Conservation (phyloP, 2,329 filamentous ascomycete genomes). For the Ophiocordyceps sinensis region DNA sequence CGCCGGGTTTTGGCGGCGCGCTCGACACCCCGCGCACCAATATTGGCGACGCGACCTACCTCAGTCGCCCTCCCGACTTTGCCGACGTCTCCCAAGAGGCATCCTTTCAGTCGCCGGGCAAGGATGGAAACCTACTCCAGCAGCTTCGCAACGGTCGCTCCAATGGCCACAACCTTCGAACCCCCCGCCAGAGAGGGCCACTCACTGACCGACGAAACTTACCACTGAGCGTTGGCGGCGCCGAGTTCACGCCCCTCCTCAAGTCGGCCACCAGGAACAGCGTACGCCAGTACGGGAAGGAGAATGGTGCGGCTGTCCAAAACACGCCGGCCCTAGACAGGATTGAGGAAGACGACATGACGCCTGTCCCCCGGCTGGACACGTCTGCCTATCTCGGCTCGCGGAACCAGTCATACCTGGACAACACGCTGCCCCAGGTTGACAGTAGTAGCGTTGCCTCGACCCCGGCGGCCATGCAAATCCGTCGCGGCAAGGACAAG, state of each 20-base stretch:
- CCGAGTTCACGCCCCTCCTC: slow-evolving; percentile 88
- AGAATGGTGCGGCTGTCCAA: slow-evolving; percentile 40
- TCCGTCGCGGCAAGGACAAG: slow-evolving; percentile 46
- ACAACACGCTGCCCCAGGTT: slow-evolving; percentile 60
- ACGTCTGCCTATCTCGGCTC: slow-evolving; percentile 56
- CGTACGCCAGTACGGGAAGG: slow-evolving; percentile 50
- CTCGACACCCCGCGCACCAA: slow-evolving; percentile 82
- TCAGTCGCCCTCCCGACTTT: slow-evolving; percentile 55
- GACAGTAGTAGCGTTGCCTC: slow-evolving; percentile 69
- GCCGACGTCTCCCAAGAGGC: slow-evolving; percentile 71
- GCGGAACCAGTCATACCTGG: slow-evolving; percentile 48
- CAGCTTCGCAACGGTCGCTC: slow-evolving; percentile 55
- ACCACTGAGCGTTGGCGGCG: slow-evolving; percentile 46
- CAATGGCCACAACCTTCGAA: slow-evolving; percentile 46
- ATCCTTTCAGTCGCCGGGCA: slow-evolving; percentile 70
- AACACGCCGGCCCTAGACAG: slow-evolving; percentile 57
- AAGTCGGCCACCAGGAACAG: slow-evolving; percentile 64
- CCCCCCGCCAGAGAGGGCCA: slow-evolving; percentile 57
- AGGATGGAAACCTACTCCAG: slow-evolving; percentile 53
- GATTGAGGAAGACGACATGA: slow-evolving; percentile 58
- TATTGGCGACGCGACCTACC: slow-evolving; percentile 68
- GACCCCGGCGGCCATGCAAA: slow-evolving; percentile 62
- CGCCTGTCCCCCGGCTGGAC: slow-evolving; percentile 58
- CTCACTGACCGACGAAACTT: slow-evolving; percentile 61
- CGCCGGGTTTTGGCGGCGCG: slow-evolving; percentile 44